phyloP scores from a whole-genome alignment of 2,329 filamentous ascomycete genomes.

The Dendryphion nanum region DNA sequence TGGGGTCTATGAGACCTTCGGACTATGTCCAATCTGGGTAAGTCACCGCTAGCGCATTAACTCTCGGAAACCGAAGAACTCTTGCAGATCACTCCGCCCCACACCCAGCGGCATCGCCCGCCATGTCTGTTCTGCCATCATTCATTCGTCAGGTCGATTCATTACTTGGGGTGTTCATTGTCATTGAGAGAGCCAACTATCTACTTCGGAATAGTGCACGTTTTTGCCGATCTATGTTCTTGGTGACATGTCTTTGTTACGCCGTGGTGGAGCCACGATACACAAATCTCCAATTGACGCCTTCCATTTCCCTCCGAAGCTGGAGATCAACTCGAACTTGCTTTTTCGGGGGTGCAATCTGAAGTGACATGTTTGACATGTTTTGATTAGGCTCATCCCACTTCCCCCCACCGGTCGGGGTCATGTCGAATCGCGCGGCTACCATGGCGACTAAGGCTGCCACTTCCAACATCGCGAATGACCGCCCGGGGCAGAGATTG shows the following conservation, averaged over 20 bases:
- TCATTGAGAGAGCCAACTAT: no score
- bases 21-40: no score
- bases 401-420: neutral
- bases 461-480: slow-evolving; percentile 27
- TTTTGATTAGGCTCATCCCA: slow-evolving; percentile 2
- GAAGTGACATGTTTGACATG: neutral
- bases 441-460: slow-evolving; percentile 20
- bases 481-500: slow-evolving; percentile 26
- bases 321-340: neutral
- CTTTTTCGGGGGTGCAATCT: neutral
- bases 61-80: no score
- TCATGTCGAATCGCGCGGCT: slow-evolving; percentile 16
- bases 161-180: no score
- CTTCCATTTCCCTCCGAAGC: neutral
- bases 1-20: no score
- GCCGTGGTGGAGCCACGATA: neutral
- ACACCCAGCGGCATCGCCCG: no score
- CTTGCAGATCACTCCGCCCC: no score
- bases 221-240: no score
- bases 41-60: no score
- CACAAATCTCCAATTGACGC: slow-evolving; percentile 1
- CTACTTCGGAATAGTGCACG: no score
- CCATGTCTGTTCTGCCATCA: no score
- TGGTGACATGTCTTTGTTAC: neutral
- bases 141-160: no score